phyloP scores from a whole-genome alignment of 306 rosid species.

The Hippophae rhamnoides region DNA sequence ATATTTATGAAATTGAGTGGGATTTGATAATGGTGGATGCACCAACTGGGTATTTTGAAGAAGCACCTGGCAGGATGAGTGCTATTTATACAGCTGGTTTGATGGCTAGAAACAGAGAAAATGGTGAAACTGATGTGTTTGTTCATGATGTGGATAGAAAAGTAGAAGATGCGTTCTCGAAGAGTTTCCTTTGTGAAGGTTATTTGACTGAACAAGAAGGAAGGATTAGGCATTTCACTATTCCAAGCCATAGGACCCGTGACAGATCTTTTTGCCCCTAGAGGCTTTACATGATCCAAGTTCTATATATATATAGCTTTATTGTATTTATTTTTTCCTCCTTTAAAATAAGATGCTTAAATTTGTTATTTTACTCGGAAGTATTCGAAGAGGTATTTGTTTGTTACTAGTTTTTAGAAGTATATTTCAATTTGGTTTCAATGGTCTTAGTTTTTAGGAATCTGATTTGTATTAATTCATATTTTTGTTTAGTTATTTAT shows the following conservation, averaged over 20 bases:
- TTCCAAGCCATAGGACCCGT: slow-evolving; percentile 71
- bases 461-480: too few species aligned
- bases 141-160: slow-evolving; percentile 84
- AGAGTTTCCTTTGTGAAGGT: slow-evolving; percentile 62
- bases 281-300: background rate
- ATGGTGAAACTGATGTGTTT: slow-evolving; percentile 75
- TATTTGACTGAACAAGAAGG: slow-evolving; percentile 71
- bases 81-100: slow-evolving; percentile 91
- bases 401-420: too few species aligned
- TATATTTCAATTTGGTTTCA: too few species aligned
- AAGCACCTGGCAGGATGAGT: slow-evolving; percentile 89
- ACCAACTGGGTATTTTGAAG: slow-evolving; percentile 67
- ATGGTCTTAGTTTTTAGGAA: too few species aligned
- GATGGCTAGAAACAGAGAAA: slow-evolving; percentile 72
- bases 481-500: too few species aligned
- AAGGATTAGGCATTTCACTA: slow-evolving; percentile 63
- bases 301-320: too few species aligned
- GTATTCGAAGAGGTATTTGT: too few species aligned
- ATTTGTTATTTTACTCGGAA: too few species aligned
- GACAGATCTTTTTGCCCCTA: slow-evolving; percentile 70
- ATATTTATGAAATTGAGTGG: slow-evolving; percentile 76
- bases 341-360: too few species aligned
- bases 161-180: slow-evolving; percentile 70
- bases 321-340: too few species aligned
- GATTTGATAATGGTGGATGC: slow-evolving; percentile 97